A percentile compares a stretch with the other conserved stretches of the same genome.
Evolutionary conservation across 1,284 basidiomycete species (phyloP).

Genomic region (Ceratobasidium sp.): DNA sequence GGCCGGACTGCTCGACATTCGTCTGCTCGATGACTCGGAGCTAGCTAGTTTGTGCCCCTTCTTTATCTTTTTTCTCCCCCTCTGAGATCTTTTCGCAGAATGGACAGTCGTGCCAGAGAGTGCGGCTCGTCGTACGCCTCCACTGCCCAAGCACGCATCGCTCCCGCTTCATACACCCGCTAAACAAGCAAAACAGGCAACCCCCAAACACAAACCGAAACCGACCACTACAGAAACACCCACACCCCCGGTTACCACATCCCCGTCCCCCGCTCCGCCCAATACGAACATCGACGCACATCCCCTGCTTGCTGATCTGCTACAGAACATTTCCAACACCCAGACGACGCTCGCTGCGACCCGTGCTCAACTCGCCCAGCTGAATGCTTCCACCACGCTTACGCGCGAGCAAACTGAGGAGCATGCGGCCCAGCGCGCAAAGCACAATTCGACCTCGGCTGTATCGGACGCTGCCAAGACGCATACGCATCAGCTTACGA

Average conservation of each 20-base stretch:
- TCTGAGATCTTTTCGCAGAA: constrained; percentile 26
- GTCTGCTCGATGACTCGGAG: constrained; percentile 50
- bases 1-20: constrained; percentile 49
- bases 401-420: constrained; percentile 83
- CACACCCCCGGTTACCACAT: not conserved
- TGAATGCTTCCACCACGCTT: constrained; percentile 71
- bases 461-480: constrained; percentile 89
- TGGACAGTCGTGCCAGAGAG: constrained; percentile 50
- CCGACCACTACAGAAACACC: constrained; percentile 19
- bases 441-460: constrained; percentile 86
- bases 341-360: constrained; percentile 79
- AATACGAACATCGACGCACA: constrained; percentile 50
- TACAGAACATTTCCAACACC: constrained; percentile 80
- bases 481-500: constrained; percentile 61
- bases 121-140: constrained; percentile 75
- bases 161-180: constrained; percentile 71
- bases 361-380: constrained; percentile 80
- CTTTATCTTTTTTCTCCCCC: constrained; percentile 31
- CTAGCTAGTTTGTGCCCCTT: constrained; percentile 45
- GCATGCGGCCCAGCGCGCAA: constrained; percentile 83
- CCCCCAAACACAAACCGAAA: constrained; percentile 27
- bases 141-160: constrained; percentile 83
- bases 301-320: constrained; percentile 80
- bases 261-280: constrained; percentile 47
- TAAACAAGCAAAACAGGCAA: constrained; percentile 43